These are phyloP conservation scores for Magnaporthiopsis poae DNA, from an alignment of 2,329 filamentous ascomycete genomes.

Conservation along the genomic window DNA sequence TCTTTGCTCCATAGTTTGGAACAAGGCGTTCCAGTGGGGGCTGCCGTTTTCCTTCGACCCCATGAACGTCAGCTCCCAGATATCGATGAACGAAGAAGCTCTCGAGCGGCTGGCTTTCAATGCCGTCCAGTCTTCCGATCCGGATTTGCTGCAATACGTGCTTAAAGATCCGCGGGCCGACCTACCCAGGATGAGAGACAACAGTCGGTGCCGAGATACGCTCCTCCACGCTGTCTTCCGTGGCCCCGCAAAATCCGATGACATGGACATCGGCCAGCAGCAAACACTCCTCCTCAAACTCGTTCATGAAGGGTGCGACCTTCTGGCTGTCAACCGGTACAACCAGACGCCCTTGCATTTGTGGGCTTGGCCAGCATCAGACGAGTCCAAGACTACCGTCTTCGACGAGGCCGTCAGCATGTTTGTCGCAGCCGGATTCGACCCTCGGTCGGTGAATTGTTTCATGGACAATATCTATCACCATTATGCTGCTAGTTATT, in stretches of 20 bases:
- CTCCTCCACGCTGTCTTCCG: too few species aligned
- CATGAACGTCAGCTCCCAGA: background rate
- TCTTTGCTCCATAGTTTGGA: background rate
- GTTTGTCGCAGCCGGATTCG: background rate
- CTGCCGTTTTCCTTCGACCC: background rate
- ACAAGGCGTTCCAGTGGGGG: background rate
- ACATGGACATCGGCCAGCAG: background rate
- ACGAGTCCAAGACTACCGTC: background rate
- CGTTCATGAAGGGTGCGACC: background rate
- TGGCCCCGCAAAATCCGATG: background rate
- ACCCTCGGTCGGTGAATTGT: too few species aligned
- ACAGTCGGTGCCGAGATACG: background rate
- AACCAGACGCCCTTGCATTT: background rate
- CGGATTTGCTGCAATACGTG: background rate
- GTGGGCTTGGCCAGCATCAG: background rate
- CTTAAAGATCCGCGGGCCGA: background rate
- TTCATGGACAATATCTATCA: background rate
- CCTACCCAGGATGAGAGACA: background rate
- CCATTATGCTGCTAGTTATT: background rate
- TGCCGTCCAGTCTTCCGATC: background rate
- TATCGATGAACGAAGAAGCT: background rate
- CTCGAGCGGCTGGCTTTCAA: background rate
- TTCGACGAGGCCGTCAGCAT: background rate
- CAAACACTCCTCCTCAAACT: background rate
- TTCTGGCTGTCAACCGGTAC: background rate